These are phyloP conservation scores for Aspergillus novoparasiticus DNA, from an alignment of 2,329 filamentous ascomycete species.

Conservation along the genomic window DNA sequence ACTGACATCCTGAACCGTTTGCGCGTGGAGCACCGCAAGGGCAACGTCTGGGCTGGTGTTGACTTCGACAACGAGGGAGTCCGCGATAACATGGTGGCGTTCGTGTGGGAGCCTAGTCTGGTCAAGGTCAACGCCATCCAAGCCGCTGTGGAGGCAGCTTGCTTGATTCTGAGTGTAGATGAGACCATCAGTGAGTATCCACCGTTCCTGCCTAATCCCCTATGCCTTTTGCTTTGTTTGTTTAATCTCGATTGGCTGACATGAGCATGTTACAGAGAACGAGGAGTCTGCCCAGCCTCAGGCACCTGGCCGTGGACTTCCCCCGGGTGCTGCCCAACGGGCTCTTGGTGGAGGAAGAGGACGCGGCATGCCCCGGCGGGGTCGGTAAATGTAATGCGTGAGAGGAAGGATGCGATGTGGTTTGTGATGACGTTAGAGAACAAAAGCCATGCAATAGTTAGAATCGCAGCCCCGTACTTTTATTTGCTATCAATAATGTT, in stretches of 20 bases:
- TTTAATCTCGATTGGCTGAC: constrained; percentile 20
- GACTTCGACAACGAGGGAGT: constrained; percentile 93
- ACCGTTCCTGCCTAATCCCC: not conserved
- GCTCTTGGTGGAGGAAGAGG: constrained; percentile 83
- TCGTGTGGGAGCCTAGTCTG: constrained; percentile 95
- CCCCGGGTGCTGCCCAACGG: constrained; percentile 82
- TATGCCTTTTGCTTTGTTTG: not conserved
- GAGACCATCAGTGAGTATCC: constrained; percentile 80
- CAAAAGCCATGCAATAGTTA: constrained; percentile 15
- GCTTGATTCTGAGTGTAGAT: constrained; percentile 92
- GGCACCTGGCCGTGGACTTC: constrained; percentile 73
- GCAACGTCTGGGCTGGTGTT: constrained; percentile 90
- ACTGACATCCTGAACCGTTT: constrained; percentile 97
- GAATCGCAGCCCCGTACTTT: constrained; percentile 11
- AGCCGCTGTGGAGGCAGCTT: constrained; percentile 92
- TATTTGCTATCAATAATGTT: constrained; percentile 1
- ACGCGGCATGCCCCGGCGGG: constrained; percentile 73
- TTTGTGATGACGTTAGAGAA: constrained; percentile 10
- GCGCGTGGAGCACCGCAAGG: constrained; percentile 93
- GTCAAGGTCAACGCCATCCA: constrained; percentile 98
- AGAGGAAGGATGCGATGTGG: constrained; percentile 19
- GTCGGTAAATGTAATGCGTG: constrained; percentile 23
- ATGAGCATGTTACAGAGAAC: constrained; percentile 59
- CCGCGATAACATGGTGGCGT: constrained; percentile 88
- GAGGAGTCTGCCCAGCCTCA: constrained; percentile 88